Conservation (phyloP, 2,329 filamentous ascomycete genomes). For the Pyricularia sp. region DNA sequence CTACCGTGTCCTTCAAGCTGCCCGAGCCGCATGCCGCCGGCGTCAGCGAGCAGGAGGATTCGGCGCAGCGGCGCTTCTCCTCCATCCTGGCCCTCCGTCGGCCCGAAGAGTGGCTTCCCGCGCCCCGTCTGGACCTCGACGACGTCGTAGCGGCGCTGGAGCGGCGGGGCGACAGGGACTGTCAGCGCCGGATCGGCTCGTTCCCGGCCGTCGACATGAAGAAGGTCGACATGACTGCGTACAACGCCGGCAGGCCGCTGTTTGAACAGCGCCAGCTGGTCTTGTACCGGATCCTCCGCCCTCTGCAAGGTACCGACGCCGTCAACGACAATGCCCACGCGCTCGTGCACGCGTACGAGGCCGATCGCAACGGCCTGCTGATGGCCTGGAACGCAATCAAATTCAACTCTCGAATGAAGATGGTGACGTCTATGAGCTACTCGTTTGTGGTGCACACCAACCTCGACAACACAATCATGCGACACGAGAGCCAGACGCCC, state of each 20-base stretch:
- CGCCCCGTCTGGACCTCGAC: conserved; percentile 37
- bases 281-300: conserved; percentile 36
- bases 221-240: conserved; percentile 41
- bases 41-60: conserved; percentile 26
- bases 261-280: conserved; percentile 38
- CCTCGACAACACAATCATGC: conserved; percentile 36
- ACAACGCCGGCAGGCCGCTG: conserved; percentile 30
- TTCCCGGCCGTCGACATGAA: conserved; percentile 44
- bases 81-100: conserved; percentile 26
- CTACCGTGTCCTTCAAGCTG: conserved; percentile 42
- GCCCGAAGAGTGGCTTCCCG: conserved; percentile 32
- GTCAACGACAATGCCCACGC: conserved; percentile 31
- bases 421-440: conserved; percentile 38
- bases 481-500: conserved; percentile 8
- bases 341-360: conserved; percentile 38
- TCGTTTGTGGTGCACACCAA: conserved; percentile 44
- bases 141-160: conserved; percentile 25
- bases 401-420: conserved; percentile 26
- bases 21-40: conserved; percentile 23
- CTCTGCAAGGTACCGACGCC: conserved; percentile 20
- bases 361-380: conserved; percentile 44
- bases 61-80: conserved; percentile 33
- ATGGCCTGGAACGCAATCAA: conserved; percentile 41
- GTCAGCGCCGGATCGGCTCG: conserved; percentile 19
- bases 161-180: conserved; percentile 14